phyloP scores from a whole-genome alignment of 208 protist genomes.

The Trypanosoma vivax region DNA sequence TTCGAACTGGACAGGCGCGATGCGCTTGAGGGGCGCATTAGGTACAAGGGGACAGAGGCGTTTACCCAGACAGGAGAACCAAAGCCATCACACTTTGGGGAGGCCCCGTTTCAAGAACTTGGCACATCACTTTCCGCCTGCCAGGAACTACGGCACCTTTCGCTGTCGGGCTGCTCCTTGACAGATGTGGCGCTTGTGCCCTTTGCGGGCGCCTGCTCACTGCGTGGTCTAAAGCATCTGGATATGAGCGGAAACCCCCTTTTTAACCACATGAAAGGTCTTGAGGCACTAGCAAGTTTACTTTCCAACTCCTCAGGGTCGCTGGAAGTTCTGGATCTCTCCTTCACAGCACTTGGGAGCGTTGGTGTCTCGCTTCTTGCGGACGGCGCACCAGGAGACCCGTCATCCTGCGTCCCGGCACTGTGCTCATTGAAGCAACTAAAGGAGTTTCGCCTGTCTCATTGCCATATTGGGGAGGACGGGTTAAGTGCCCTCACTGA shows the following conservation, averaged over 20 bases:
- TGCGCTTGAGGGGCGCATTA: conserved; percentile 36
- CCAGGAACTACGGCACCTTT: conserved; percentile 31
- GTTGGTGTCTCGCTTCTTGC: conserved; percentile 58
- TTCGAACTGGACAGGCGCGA: conserved; percentile 74
- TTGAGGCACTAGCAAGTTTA: conserved; percentile 39
- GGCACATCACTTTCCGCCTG: conserved; percentile 53
- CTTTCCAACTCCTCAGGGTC: conserved; percentile 19
- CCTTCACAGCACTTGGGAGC: conserved; percentile 60
- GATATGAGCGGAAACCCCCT: conserved; percentile 55
- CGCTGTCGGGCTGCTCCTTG: conserved; percentile 47
- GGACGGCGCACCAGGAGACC: conserved; percentile 25
- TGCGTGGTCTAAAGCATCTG: conserved; percentile 35
- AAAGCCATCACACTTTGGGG: background rate
- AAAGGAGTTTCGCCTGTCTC: conserved; percentile 38
- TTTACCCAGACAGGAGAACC: background rate
- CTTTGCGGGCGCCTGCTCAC: conserved; percentile 12
- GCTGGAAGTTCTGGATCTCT: conserved; percentile 48
- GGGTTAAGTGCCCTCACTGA: conserved; percentile 62
- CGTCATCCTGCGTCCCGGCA: conserved; percentile 18
- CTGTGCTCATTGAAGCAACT: conserved; percentile 29
- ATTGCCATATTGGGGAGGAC: conserved; percentile 32
- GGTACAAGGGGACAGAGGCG: conserved; percentile 39
- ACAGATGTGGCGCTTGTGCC: conserved; percentile 27
- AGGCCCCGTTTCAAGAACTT: conserved; percentile 25
- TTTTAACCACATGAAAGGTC: conserved; percentile 26